Conservation (phyloP, 345 rosid genomes). For the Aurinia saxatilis region DNA sequence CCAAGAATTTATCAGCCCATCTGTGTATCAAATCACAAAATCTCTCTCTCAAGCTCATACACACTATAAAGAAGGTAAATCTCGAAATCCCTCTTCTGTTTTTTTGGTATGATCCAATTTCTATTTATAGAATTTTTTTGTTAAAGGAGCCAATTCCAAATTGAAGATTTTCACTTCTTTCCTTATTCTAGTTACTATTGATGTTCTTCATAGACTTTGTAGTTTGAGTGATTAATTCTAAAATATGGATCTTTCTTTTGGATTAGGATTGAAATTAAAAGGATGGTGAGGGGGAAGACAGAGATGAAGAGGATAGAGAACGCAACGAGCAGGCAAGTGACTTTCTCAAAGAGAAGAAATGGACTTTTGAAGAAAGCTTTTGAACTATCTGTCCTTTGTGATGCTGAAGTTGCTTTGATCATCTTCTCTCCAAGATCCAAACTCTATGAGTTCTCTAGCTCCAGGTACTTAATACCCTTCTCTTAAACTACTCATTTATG, state of each 20-base stretch:
- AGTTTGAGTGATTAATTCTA: too few relatives aligned
- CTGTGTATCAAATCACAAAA: slow-evolving; percentile 3
- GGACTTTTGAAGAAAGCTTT: slow-evolving; percentile 76
- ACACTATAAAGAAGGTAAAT: slow-evolving; percentile 8
- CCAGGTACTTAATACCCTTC: slow-evolving; percentile 36
- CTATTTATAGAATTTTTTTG: slow-evolving; percentile 22
- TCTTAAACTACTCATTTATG: neutral
- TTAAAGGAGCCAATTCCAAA: too few relatives aligned
- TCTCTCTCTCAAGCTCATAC: neutral
- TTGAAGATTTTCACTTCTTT: neutral
- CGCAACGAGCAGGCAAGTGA: slow-evolving; percentile 79
- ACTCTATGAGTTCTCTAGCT: slow-evolving; percentile 70
- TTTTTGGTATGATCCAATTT: slow-evolving; percentile 14
- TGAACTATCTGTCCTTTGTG: slow-evolving; percentile 79
- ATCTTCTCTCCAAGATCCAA: slow-evolving; percentile 73
- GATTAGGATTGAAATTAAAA: too few relatives aligned
- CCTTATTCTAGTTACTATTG: neutral
- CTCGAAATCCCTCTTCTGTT: slow-evolving; percentile 19
- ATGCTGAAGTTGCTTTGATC: slow-evolving; percentile 74
- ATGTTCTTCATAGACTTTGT: slow-evolving; percentile 5
- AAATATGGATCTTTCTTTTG: too few relatives aligned
- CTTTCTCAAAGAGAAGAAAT: slow-evolving; percentile 79
- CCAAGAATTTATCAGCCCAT: slow-evolving; percentile 1
- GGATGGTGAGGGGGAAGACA: slow-evolving; percentile 80
- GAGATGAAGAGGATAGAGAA: slow-evolving; percentile 92